Evolutionary conservation across 169 alveolate species (phyloP).

Genomic region (Besnoitia besnoiti): DNA sequence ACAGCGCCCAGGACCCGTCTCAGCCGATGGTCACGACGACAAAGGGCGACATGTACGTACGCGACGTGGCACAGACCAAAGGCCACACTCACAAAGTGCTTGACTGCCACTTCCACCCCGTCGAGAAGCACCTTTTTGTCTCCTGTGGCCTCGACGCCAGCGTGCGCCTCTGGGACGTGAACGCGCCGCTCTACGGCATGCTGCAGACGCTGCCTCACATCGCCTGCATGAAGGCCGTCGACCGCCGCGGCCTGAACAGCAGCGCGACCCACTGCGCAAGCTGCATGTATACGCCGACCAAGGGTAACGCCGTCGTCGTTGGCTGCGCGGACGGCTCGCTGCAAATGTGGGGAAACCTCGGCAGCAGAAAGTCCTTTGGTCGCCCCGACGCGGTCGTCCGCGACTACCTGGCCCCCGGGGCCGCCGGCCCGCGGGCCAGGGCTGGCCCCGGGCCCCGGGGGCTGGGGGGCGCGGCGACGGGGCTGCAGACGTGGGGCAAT

Average conservation of each 20-base stretch:
- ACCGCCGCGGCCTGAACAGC: conserved; percentile 60
- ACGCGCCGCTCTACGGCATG: conserved; percentile 51
- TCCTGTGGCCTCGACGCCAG: conserved; percentile 62
- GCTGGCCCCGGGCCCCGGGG: neutral
- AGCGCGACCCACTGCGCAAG: conserved; percentile 48
- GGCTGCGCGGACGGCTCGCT: conserved; percentile 71
- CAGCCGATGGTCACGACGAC: conserved; percentile 44
- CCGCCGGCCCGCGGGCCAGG: conserved; percentile 7
- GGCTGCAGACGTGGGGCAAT: neutral
- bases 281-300: conserved; percentile 53
- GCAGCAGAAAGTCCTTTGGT: neutral
- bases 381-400: conserved; percentile 57
- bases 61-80: conserved; percentile 58
- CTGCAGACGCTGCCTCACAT: conserved; percentile 55
- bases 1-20: neutral
- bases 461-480: neutral
- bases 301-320: conserved; percentile 50
- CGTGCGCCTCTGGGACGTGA: conserved; percentile 67
- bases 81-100: conserved; percentile 70
- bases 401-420: neutral
- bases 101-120: conserved; percentile 60
- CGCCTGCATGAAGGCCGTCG: conserved; percentile 62
- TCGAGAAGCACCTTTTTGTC: neutral
- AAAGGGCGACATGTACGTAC: conserved; percentile 68
- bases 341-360: conserved; percentile 60